These are phyloP conservation scores for Paramyrothecium sp. DNA, from an alignment of 2,329 filamentous ascomycete species.

Conservation along the genomic window DNA sequence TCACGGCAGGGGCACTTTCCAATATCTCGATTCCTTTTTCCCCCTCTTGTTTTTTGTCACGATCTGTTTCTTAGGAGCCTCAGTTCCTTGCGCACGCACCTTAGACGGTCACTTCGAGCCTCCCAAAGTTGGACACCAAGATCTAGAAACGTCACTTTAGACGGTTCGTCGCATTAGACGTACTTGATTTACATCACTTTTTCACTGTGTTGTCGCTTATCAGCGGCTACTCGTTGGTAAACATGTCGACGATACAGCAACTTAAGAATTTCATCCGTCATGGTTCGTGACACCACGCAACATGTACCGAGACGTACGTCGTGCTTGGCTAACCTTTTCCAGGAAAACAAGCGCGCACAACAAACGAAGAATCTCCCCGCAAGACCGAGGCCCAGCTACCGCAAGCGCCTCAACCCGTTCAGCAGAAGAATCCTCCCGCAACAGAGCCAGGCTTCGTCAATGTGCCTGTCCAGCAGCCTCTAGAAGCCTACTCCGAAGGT, in stretches of 20 bases:
- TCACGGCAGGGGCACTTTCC: too few species aligned
- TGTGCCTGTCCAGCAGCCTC: constrained; percentile 42
- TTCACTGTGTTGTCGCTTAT: constrained; percentile 11
- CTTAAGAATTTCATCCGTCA: constrained; percentile 98
- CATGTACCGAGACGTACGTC: neutral
- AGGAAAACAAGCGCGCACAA: constrained; percentile 85
- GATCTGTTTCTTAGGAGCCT: too few species aligned
- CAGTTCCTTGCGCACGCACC: neutral
- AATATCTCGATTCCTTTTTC: too few species aligned
- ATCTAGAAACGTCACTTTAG: too few species aligned
- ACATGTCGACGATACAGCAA: constrained; percentile 80
- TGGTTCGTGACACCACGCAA: constrained; percentile 46
- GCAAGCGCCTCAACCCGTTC: constrained; percentile 52
- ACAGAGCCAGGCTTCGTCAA: constrained; percentile 42
- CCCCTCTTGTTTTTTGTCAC: constrained; percentile 3
- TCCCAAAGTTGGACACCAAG: too few species aligned
- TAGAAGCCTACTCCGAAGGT: constrained; percentile 61
- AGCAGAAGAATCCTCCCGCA: constrained; percentile 50
- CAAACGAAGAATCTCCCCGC: constrained; percentile 52
- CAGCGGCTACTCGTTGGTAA: constrained; percentile 15
- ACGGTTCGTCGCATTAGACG: too few species aligned
- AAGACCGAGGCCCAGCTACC: constrained; percentile 51
- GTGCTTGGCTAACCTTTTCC: constrained; percentile 11
- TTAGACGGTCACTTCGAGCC: neutral
- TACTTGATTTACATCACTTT: too few species aligned